phyloP scores from a whole-genome alignment of 2,329 filamentous ascomycete species.

The Cytospora chrysosperma region DNA sequence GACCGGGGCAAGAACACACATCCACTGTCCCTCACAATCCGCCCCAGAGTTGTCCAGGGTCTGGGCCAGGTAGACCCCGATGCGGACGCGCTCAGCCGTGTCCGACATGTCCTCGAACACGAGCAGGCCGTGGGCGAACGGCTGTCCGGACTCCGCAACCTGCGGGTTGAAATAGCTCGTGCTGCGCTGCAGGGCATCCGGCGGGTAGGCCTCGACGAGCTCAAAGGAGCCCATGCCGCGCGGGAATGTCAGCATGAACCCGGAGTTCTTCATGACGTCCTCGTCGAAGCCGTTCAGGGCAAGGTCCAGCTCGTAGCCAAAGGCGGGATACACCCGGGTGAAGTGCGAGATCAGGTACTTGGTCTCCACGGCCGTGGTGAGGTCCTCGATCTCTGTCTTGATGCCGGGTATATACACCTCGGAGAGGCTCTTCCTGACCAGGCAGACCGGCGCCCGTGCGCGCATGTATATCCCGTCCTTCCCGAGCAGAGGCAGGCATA shows the following conservation, averaged over 20 bases:
- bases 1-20: constrained; percentile 8
- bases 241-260: constrained; percentile 28
- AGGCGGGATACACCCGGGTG: constrained; percentile 24
- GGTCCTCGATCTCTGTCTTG: constrained; percentile 19
- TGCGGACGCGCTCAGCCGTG: not conserved
- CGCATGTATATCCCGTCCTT: constrained; percentile 27
- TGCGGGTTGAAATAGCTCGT: constrained; percentile 25
- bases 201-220: constrained; percentile 20
- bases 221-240: constrained; percentile 22
- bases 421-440: constrained; percentile 22
- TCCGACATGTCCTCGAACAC: constrained; percentile 11
- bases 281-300: constrained; percentile 23
- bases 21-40: constrained; percentile 13
- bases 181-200: constrained; percentile 4
- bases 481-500: constrained; percentile 43
- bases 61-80: constrained; percentile 20
- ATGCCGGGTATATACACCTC: not conserved
- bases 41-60: not conserved
- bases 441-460: constrained; percentile 23
- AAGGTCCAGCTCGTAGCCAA: constrained; percentile 25
- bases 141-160: not conserved
- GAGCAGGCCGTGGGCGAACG: constrained; percentile 17
- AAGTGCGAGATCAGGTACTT: constrained; percentile 27
- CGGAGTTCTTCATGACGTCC: not conserved
- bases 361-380: constrained; percentile 20